A percentile compares a stretch with the other conserved stretches of the same genome.
phyloP scores from a whole-genome alignment of 805 yeast genomes.

The Maudiozyma pseudohumilis region DNA sequence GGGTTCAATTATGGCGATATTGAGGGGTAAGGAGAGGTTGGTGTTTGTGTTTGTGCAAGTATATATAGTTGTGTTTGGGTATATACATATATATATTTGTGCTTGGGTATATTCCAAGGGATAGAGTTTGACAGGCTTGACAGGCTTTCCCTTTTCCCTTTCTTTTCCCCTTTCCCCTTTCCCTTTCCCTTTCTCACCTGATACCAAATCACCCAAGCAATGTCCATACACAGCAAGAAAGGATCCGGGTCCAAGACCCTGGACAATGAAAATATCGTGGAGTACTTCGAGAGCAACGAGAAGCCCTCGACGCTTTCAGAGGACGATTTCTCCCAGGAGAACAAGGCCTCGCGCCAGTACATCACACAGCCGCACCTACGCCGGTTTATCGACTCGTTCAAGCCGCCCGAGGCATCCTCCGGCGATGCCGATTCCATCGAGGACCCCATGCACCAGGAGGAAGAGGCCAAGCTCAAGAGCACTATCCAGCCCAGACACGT shows the following conservation, averaged over 20 bases:
- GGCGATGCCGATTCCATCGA: conserved; percentile 22
- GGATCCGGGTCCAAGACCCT: background rate
- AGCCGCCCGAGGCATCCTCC: conserved; percentile 9
- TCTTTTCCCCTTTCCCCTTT: too few species aligned
- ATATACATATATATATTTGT: too few species aligned
- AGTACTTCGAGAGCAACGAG: conserved; percentile 11
- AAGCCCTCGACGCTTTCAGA: background rate
- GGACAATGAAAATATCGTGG: conserved; percentile 13
- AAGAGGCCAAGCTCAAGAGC: conserved; percentile 22
- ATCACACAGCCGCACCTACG: conserved; percentile 6
- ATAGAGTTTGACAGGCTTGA: too few species aligned
- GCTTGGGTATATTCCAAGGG: too few species aligned
- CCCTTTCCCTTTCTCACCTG: too few species aligned
- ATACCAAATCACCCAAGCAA: too few species aligned
- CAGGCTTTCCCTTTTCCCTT: too few species aligned
- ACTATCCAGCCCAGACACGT: conserved; percentile 42
- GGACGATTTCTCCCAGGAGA: background rate
- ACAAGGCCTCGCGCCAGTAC: background rate
- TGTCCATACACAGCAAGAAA: too few species aligned
- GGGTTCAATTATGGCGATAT: too few species aligned
- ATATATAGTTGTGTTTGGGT: too few species aligned
- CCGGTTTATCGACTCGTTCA: conserved; percentile 36
- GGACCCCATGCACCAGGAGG: background rate
- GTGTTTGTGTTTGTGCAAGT: too few species aligned
- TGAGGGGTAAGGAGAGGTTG: too few species aligned